These are phyloP conservation scores for Mucor mucedo DNA, from an alignment of 371 early-diverging fungal genomes.

Conservation along the genomic window DNA sequence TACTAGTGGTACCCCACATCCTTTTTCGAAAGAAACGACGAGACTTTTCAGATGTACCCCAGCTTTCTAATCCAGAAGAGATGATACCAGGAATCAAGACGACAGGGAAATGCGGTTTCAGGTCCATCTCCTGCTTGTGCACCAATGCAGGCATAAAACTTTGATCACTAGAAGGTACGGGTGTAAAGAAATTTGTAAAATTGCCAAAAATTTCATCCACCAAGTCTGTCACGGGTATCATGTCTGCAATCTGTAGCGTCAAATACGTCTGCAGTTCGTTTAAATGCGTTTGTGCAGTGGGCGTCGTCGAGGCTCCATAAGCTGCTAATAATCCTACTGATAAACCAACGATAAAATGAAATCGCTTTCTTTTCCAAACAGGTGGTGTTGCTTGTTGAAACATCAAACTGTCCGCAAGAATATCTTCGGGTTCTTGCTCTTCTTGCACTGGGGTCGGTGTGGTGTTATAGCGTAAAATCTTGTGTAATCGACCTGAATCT, in stretches of 20 bases:
- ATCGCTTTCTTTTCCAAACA: slow-evolving; percentile 47
- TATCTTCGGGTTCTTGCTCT: slow-evolving; percentile 20
- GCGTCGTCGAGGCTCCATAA: slow-evolving; percentile 43
- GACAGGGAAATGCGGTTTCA: slow-evolving; percentile 72
- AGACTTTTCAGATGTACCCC: slow-evolving; percentile 81
- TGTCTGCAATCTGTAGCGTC: slow-evolving; percentile 55
- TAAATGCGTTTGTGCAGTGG: slow-evolving; percentile 42
- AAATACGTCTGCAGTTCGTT: slow-evolving; percentile 49
- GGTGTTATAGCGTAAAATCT: slow-evolving; percentile 3
- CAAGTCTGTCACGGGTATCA: slow-evolving; percentile 71
- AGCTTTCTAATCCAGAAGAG: slow-evolving; percentile 90
- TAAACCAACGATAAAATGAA: slow-evolving; percentile 48
- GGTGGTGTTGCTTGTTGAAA: slow-evolving; percentile 15
- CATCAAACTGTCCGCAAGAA: slow-evolving; percentile 18
- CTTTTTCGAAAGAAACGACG: slow-evolving; percentile 86
- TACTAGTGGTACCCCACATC: slow-evolving; percentile 90
- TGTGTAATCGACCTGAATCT: neutral
- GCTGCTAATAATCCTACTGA: slow-evolving; percentile 32
- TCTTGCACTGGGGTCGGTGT: neutral
- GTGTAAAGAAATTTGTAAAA: slow-evolving; percentile 61
- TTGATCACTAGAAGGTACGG: slow-evolving; percentile 50
- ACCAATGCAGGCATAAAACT: slow-evolving; percentile 56
- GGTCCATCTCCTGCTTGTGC: slow-evolving; percentile 39
- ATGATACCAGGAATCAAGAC: slow-evolving; percentile 93
- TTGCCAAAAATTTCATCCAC: slow-evolving; percentile 75